Evolutionary conservation across 768 basidiomycete species (phyloP).

Genomic region (Amyloporia xantha): DNA sequence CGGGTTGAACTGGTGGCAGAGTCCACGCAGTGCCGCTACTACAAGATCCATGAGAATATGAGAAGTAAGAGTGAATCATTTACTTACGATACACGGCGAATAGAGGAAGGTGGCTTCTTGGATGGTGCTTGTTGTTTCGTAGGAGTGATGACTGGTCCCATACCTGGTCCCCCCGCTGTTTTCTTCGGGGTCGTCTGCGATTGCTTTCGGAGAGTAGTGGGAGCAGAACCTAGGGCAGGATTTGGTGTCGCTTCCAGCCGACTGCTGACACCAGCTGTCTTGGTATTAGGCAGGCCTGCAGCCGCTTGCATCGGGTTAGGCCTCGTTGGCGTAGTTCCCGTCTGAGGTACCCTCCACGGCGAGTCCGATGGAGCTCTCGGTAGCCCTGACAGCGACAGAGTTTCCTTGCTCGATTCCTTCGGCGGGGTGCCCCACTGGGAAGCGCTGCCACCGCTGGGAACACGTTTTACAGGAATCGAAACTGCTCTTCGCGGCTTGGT

Average conservation of each 20-base stretch:
- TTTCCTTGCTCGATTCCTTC: conserved; percentile 3
- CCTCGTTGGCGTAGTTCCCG: too few species aligned
- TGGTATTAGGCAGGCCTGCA: background rate
- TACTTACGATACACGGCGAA: conserved; percentile 49
- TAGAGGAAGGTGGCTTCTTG: conserved; percentile 20
- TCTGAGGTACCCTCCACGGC: conserved; percentile 12
- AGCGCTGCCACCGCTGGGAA: background rate
- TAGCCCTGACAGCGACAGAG: background rate
- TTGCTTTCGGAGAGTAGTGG: conserved; percentile 3
- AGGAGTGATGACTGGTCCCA: conserved; percentile 66
- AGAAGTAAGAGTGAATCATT: background rate
- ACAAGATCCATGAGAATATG: conserved; percentile 11
- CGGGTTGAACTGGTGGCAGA: conserved; percentile 43
- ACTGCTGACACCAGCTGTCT: background rate
- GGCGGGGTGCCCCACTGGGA: background rate
- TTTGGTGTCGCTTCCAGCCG: background rate
- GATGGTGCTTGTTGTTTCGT: conserved; percentile 35
- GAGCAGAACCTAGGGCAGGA: background rate
- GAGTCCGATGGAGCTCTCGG: background rate
- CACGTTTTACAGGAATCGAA: background rate
- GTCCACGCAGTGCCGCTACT: conserved; percentile 61
- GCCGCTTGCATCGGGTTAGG: too few species aligned
- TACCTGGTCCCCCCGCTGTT: conserved; percentile 26
- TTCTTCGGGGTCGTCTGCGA: conserved; percentile 19
- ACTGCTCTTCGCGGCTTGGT: conserved; percentile 7